Base-by-base conservation (phyloP, 2,329 filamentous ascomycete species). In the Ophiostoma fasciatum region DNA sequence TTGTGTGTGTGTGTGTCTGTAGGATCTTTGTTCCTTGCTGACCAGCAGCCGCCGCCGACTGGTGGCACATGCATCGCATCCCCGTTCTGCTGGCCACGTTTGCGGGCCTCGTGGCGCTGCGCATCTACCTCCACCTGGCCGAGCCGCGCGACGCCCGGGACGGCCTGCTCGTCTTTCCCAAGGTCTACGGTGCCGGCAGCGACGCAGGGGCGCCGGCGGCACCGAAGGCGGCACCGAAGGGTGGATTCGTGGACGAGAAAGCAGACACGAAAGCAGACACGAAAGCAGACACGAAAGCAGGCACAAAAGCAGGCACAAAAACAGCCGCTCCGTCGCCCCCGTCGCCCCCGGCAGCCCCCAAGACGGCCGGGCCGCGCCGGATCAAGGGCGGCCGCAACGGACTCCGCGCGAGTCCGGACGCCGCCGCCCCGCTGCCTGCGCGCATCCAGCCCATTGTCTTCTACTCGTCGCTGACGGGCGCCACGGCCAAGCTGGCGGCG, bases 391-490 rank as follows among this genome's bases (percentile, higher is more conserved):
- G 58, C 31, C 33, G 51, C 49, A 26, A 54, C 28, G 27, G 43
- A 35, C 7, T 39, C 28, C n/a, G 53, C 12, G 48, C 53, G 43
- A 53, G 28, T 11, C 22, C n/a, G 13, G 17, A 53, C 40, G 44
- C 51, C 42, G 40, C 39, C 33, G 28, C 45, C 48, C 35, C 37
- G 42, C 29, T 15, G 36, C 30, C 50, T 38, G 33, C 44, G 42
- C 40, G 64, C 33, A 66, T 85, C 37, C 80, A 88, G 51, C 70
- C 81, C 3, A 57, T 93, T 13, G 59, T 94, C 22, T 96, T 94
- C 61, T 96, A 81, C 61, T 88, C 84, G 3, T 93, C 87, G 1
- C 64, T 96, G 38, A 92, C 83, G 4, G 83, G 78, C 4, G 82
- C 74, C 22, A 94, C 87, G 1, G 78, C 88, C 52, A 77, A 72